Evolutionary conservation across 2,329 filamentous ascomycete species (phyloP), one percentile per base, ranked within the genome.

Genomic region (Hymenoscyphus linearis): DNA sequence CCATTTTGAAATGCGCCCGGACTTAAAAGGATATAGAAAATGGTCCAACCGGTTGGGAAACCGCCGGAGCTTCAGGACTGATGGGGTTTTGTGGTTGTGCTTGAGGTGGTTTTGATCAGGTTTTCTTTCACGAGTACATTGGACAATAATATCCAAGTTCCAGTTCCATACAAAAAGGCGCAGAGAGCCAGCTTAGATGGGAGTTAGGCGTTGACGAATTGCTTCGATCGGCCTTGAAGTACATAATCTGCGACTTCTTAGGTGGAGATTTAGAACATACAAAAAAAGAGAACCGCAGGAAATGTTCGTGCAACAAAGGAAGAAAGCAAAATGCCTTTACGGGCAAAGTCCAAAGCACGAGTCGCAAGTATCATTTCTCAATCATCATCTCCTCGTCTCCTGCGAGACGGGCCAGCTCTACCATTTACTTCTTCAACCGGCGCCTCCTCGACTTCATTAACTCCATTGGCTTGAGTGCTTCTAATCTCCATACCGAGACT

Each of bases 41-140:
- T 89, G 86, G 77, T 88, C 54, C 77, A 85, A 66, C 86, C 86
- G 12, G 86, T 85, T 65, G 84, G 87, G 44, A 82, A 83, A 69
- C 85, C 86, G 64, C 85, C 85, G 50, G 84, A 85, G 78, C 84
- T 85, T 60, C 74, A 76, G 55, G 75, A 77, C 69, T 77, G 70
- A 72, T 5, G 13, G n/a, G 12, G 36, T 14, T 16, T 13, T n/a
- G n/a, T n/a, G n/a, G n/a, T n/a, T n/a, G n/a, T n/a, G n/a, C n/a
- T n/a, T n/a, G n/a, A n/a, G n/a, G 6, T 35, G 58, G 26, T 47
- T 31, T 2, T 5, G 6, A 13, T 5, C 25, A 31, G 31, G 31
- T 25, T 2, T 31, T 55, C 18, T 36, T 22, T 13, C 27, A 55
- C 12, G 16, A 34, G 47, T 35, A 35, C 31, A 7, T 9, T 9